Evolutionary conservation across 495 filamentous ascomycete species (phyloP).

Genomic region (Aspergillus biplanus): DNA sequence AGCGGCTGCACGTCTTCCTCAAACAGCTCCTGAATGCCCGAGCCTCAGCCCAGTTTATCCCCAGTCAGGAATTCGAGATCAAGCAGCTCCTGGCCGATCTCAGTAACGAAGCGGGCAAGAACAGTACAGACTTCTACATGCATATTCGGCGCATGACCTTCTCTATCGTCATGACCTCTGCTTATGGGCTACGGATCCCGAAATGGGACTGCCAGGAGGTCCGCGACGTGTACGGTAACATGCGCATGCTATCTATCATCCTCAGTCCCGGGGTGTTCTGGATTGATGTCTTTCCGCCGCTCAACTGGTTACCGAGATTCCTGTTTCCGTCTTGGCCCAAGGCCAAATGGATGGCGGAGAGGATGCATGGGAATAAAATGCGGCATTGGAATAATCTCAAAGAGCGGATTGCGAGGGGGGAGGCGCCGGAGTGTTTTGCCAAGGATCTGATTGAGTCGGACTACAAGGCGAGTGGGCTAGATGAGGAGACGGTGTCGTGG

Average conservation of each 20-base stretch:
- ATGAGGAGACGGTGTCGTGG: not conserved
- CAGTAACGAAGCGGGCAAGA: slow-evolving; percentile 24
- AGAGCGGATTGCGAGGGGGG: not conserved
- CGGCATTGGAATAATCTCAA: slow-evolving; percentile 3
- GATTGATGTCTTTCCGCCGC: slow-evolving; percentile 3
- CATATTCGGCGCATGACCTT: slow-evolving; percentile 34
- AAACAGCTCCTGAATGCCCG: slow-evolving; percentile 31
- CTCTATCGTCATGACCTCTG: slow-evolving; percentile 32
- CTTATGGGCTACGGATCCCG: slow-evolving; percentile 33
- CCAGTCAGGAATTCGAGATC: slow-evolving; percentile 50
- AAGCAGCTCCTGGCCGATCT: slow-evolving; percentile 57
- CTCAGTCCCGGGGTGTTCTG: not conserved
- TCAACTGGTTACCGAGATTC: slow-evolving; percentile 1
- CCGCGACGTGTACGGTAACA: slow-evolving; percentile 3
- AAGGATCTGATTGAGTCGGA: not conserved
- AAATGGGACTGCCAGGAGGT: slow-evolving; percentile 23
- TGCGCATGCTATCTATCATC: not conserved
- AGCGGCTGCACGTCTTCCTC: slow-evolving; percentile 37
- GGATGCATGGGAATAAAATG: not conserved
- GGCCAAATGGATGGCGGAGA: not conserved
- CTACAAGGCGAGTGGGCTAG: not conserved
- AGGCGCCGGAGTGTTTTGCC: slow-evolving; percentile 11
- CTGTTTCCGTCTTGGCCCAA: not conserved
- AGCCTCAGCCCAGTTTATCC: slow-evolving; percentile 33
- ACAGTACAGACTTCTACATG: slow-evolving; percentile 29